A percentile compares a stretch with the other conserved stretches of the same genome.
Conservation (phyloP, 306 rosid species). For the Neltuma alba region DNA sequence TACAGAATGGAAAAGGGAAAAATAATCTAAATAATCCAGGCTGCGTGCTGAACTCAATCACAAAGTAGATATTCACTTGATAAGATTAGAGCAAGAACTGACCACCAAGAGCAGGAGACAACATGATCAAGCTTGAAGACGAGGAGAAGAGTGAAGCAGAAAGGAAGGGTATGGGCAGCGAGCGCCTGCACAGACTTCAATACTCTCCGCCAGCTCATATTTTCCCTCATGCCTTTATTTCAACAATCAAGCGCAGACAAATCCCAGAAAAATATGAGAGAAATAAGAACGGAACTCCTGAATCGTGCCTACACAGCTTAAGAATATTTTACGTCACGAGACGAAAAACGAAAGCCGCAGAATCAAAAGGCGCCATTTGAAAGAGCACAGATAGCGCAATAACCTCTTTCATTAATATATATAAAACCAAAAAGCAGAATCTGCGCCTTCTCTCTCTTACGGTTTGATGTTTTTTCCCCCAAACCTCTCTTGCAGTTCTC, state of each 20-base stretch:
- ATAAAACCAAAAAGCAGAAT: background rate
- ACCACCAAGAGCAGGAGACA: conserved; percentile 90
- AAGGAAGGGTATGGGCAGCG: conserved; percentile 75
- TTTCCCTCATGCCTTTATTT: conserved; percentile 7
- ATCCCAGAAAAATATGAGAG: background rate
- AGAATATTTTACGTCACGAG: background rate
- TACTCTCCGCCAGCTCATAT: conserved; percentile 92
- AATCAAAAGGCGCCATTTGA: conserved; percentile 8
- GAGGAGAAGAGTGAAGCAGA: conserved; percentile 83
- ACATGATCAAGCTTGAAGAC: conserved; percentile 88
- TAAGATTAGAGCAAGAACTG: conserved; percentile 36
- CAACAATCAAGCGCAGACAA: background rate
- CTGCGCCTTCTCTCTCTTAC: background rate
- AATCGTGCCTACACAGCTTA: background rate
- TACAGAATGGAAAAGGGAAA: background rate
- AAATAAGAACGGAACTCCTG: background rate
- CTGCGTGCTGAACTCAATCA: background rate
- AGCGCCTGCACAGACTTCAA: conserved; percentile 87
- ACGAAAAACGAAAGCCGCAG: background rate
- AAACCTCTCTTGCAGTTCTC: background rate
- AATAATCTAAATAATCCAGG: conserved; percentile 1
- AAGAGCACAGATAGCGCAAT: background rate
- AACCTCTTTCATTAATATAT: background rate
- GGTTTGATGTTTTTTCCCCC: background rate
- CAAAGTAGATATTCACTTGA: background rate